phyloP scores from a whole-genome alignment of 1,284 basidiomycete species.

The Bjerkandera adusta region DNA sequence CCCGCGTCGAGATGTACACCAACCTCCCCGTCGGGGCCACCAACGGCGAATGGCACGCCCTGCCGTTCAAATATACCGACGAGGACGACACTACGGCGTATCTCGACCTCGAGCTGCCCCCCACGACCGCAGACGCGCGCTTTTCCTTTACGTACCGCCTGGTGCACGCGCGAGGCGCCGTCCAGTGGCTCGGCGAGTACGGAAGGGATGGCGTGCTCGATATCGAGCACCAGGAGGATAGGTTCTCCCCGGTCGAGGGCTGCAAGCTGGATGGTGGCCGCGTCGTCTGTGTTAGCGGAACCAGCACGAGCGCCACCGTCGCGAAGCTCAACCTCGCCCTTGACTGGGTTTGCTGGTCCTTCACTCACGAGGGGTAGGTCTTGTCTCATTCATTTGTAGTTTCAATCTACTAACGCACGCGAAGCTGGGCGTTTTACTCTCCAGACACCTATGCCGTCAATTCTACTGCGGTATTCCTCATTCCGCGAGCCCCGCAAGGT shows the following conservation, averaged over 20 bases:
- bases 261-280: constrained; percentile 20
- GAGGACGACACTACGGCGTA: constrained; percentile 7
- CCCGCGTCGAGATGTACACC: constrained; percentile 30
- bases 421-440: constrained; percentile 21
- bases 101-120: constrained; percentile 12
- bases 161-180: constrained; percentile 25
- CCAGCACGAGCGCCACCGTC: constrained; percentile 11
- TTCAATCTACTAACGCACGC: constrained; percentile 2
- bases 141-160: constrained; percentile 33
- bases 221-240: constrained; percentile 21
- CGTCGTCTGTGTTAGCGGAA: constrained; percentile 7
- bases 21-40: constrained; percentile 22
- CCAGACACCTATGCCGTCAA: constrained; percentile 1
- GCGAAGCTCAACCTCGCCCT: constrained; percentile 18
- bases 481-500: constrained; percentile 7
- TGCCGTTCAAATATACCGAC: constrained; percentile 19
- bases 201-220: constrained; percentile 25
- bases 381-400: background rate
- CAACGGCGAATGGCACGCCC: constrained; percentile 26
- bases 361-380: constrained; percentile 24
- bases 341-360: constrained; percentile 25
- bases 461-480: constrained; percentile 8
- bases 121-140: constrained; percentile 10
- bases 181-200: constrained; percentile 29
- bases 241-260: constrained; percentile 19